Evolutionary conservation across 306 rosid genomes (phyloP), one percentile per base, ranked within the genome.

Genomic region (Comarum palustre): DNA sequence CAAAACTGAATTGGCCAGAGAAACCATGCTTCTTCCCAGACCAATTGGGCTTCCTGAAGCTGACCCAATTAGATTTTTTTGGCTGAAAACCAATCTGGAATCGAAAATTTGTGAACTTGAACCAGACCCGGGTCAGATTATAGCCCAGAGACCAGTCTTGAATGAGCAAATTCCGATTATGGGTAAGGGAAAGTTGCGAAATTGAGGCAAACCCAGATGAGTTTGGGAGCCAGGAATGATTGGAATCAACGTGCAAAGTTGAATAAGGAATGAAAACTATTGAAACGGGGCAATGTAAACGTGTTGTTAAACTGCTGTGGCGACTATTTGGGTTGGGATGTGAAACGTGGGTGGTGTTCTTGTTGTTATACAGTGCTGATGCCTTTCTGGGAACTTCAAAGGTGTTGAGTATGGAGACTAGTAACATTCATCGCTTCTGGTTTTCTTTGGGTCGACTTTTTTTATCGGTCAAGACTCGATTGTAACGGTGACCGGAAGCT

Each of bases 11-110:
- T 83, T 81, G 2, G 87, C 82, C 13, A 87, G 67, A 4, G 92
- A 90, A 79, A 79, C 88, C 99, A 91, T 90, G 62, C 50, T 68
- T 63, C 24, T 41, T 29, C 29, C 51, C 31, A n/a, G 46, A 77
- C 51, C 51, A 54, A 64, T 58, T 64, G 58, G 41, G 77, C 57
- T 72, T 52, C 67, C 47, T 8, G 66, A 69, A 75, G 72, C 79
- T 58, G 50, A 78, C 75, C 79, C 45, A 72, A 38, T 67, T 3
- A 5, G 31, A 20, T 16, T 48, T 24, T 24, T 15, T 67, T 41
- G 36, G 20, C 70, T 45, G 14, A 55, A 46, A 72, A 41, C 51
- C 81, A 22, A 51, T 11, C 5, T 17, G 75, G 71, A 3, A 29
- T 13, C 27, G 57, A 50, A 61, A 73, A 55, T 27, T 57, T 48